Percentiles rank a stretch among this genome's conserved stretches.
These are phyloP conservation scores for Penicillium sp. DNA, from an alignment of 2,329 filamentous ascomycete species.

Conservation along the genomic window DNA sequence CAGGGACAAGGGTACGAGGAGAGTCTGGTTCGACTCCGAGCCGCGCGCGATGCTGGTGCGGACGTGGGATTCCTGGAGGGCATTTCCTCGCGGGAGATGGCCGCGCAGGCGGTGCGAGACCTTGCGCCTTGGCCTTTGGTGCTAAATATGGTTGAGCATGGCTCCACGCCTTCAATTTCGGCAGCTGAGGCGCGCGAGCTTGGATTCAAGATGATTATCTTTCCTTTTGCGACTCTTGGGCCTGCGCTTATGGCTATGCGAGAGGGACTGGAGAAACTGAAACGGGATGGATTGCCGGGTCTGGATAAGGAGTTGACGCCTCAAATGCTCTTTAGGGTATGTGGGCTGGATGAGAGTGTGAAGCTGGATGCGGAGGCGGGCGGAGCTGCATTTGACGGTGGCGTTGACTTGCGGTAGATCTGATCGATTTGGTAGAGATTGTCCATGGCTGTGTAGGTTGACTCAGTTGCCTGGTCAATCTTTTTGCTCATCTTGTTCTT, in stretches of 20 bases:
- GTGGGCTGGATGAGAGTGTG: slow-evolving; percentile 44
- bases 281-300: slow-evolving; percentile 35
- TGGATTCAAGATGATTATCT: slow-evolving; percentile 47
- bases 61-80: slow-evolving; percentile 47
- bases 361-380: slow-evolving; percentile 43
- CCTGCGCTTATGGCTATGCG: slow-evolving; percentile 40
- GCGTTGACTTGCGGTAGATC: slow-evolving; percentile 30
- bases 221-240: slow-evolving; percentile 41
- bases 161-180: slow-evolving; percentile 42
- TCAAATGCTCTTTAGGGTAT: slow-evolving; percentile 46
- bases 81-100: slow-evolving; percentile 40
- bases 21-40: slow-evolving; percentile 38
- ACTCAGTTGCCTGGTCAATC: neutral
- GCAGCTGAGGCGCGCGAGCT: slow-evolving; percentile 40
- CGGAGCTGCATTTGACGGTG: slow-evolving; percentile 33
- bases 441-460: neutral
- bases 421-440: slow-evolving; percentile 1
- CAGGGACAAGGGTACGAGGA: slow-evolving; percentile 43
- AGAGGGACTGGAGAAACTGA: slow-evolving; percentile 39
- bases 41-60: slow-evolving; percentile 41
- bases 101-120: slow-evolving; percentile 34
- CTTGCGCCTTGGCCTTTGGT: slow-evolving; percentile 42
- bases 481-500: neutral
- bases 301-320: slow-evolving; percentile 33
- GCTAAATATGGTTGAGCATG: slow-evolving; percentile 49